These are phyloP conservation scores for Candida sanyaensis DNA, from an alignment of 1,139 yeast genomes.

Conservation along the genomic window DNA sequence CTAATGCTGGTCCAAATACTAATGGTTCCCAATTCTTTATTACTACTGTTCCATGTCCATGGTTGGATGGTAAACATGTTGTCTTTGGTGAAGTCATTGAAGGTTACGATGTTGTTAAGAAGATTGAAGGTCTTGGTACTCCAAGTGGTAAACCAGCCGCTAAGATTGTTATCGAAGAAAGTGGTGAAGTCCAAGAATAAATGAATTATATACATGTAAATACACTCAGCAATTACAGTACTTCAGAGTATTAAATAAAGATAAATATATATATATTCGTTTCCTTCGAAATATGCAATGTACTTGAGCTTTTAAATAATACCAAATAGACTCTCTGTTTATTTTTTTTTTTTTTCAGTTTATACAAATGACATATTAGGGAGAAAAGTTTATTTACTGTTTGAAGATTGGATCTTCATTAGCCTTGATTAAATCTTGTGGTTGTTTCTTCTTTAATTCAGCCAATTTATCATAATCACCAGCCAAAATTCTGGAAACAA, in stretches of 20 bases:
- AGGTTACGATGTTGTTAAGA: conserved; percentile 40
- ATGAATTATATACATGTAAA: neutral
- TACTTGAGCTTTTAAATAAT: too few species aligned
- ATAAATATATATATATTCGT: neutral
- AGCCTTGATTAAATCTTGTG: conserved; percentile 38
- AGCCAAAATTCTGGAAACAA: conserved; percentile 77
- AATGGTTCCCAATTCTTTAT: conserved; percentile 46
- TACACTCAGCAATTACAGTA: too few species aligned
- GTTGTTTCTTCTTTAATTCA: conserved; percentile 61
- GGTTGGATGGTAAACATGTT: conserved; percentile 46
- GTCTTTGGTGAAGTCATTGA: conserved; percentile 46
- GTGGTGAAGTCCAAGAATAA: conserved; percentile 27
- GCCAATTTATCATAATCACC: conserved; percentile 85
- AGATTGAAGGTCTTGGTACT: conserved; percentile 38
- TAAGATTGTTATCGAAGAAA: conserved; percentile 39
- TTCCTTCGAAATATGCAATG: too few species aligned
- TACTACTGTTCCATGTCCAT: conserved; percentile 45
- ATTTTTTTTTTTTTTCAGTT: conserved; percentile 2
- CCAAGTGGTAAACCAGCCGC: conserved; percentile 29
- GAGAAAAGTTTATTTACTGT: conserved; percentile 16
- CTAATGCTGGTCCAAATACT: conserved; percentile 46
- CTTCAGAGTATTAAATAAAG: neutral
- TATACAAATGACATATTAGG: conserved; percentile 13
- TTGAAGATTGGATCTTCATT: conserved; percentile 36
- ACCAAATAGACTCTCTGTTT: neutral